Conservation (phyloP, 257 asterid species). For the Verbena officinalis region DNA sequence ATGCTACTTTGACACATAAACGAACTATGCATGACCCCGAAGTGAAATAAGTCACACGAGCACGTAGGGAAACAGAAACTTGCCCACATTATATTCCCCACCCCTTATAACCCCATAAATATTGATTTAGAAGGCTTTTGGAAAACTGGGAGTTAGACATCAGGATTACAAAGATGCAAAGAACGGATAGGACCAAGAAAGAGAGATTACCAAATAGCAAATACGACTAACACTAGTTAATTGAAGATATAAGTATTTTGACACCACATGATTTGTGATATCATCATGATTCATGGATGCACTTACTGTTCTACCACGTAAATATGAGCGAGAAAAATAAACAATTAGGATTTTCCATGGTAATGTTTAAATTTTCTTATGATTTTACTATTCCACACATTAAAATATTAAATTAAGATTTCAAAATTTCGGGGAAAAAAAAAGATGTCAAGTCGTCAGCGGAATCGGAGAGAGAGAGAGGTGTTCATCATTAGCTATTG, state of each 20-base stretch:
- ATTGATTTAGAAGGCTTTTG: conserved; percentile 6
- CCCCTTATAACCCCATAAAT: conserved; percentile 2
- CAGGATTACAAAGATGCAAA: neutral
- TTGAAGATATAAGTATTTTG: neutral
- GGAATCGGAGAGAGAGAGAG: too few relatives aligned
- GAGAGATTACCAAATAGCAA: neutral
- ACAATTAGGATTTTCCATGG: too few relatives aligned
- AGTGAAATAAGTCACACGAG: neutral
- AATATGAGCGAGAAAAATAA: neutral
- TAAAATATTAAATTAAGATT: too few relatives aligned
- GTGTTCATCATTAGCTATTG: too few relatives aligned
- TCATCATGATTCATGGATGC: neutral
- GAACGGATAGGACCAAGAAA: neutral
- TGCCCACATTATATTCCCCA: conserved; percentile 5
- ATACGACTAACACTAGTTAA: neutral
- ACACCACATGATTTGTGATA: neutral
- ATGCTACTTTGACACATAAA: conserved; percentile 9
- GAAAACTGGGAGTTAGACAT: conserved; percentile 2
- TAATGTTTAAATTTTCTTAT: too few relatives aligned
- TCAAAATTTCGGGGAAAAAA: too few relatives aligned
- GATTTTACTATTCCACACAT: too few relatives aligned
- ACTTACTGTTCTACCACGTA: neutral
- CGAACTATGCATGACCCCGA: conserved; percentile 1
- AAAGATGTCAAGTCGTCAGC: too few relatives aligned
- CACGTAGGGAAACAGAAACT: conserved; percentile 1